phyloP scores from a whole-genome alignment of 257 asterid genomes.

The Solanum arcanum region DNA sequence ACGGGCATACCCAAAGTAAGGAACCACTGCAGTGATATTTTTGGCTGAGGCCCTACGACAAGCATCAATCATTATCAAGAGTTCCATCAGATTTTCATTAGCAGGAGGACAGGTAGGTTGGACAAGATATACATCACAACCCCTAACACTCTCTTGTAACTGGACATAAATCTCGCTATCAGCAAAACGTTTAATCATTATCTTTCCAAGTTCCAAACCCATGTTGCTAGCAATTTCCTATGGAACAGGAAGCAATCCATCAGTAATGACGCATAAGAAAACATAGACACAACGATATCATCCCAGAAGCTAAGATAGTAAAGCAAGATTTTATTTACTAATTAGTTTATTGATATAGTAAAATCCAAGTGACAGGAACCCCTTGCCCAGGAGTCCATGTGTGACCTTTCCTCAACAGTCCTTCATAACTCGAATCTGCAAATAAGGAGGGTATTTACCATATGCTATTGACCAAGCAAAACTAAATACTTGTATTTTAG shows the following conservation, averaged over 20 bases:
- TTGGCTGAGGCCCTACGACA: conserved; percentile 94
- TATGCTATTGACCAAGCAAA: not conserved
- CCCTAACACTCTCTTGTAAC: conserved; percentile 91
- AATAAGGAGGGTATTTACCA: not conserved
- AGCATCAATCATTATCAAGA: conserved; percentile 84
- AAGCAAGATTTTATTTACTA: not conserved
- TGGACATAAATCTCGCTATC: conserved; percentile 92
- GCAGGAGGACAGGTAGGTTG: conserved; percentile 90
- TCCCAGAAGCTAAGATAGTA: not conserved
- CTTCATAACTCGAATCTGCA: not conserved
- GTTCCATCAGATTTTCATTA: conserved; percentile 91
- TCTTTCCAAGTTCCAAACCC: conserved; percentile 73
- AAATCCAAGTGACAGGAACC: not conserved
- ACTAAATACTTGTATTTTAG: not conserved
- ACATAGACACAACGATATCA: not conserved
- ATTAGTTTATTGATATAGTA: not conserved
- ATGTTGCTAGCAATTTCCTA: conserved; percentile 91
- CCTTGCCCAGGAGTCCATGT: not conserved
- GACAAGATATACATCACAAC: conserved; percentile 74
- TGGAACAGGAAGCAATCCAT: conserved; percentile 1
- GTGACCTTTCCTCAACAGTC: not conserved
- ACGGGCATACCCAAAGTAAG: conserved; percentile 93
- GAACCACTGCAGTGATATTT: conserved; percentile 76
- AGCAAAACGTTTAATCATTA: conserved; percentile 63
- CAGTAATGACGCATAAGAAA: not conserved